A percentile compares a stretch with the other conserved stretches of the same genome.
These are phyloP conservation scores for Mucor irregularis DNA, from an alignment of 371 early-diverging fungal species.

Conservation along the genomic window DNA sequence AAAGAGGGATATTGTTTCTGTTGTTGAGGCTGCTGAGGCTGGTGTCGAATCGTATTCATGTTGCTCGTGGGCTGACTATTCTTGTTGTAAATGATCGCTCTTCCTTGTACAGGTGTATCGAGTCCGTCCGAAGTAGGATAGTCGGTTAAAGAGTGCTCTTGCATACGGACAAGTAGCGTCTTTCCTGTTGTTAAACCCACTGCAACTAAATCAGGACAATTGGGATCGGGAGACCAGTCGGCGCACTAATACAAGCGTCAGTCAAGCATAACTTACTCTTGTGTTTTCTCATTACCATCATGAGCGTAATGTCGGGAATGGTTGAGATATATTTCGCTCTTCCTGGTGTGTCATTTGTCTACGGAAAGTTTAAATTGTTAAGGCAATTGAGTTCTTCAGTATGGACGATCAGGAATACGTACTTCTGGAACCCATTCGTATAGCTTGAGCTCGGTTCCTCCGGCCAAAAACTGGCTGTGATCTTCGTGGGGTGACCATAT, in stretches of 20 bases:
- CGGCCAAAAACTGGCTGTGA: constrained; percentile 63
- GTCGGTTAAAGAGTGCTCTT: constrained; percentile 39
- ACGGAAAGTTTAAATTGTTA: too few relatives aligned
- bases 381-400: too few relatives aligned
- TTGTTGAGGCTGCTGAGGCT: constrained; percentile 12
- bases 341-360: constrained; percentile 52
- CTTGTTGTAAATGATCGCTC: constrained; percentile 3
- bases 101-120: constrained; percentile 20
- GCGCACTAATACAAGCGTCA: too few relatives aligned
- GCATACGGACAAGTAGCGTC: constrained; percentile 62
- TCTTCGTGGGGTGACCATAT: constrained; percentile 69
- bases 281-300: too few relatives aligned
- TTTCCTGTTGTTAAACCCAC: constrained; percentile 73
- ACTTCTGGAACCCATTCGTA: constrained; percentile 70
- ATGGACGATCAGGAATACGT: constrained; percentile 4
- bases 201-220: constrained; percentile 65
- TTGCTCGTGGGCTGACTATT: background rate
- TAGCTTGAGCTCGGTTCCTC: constrained; percentile 65
- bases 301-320: constrained; percentile 59
- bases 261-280: too few relatives aligned
- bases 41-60: background rate
- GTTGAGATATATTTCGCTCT: constrained; percentile 57
- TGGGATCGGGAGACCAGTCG: constrained; percentile 76
- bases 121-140: constrained; percentile 22
- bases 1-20: constrained; percentile 54